A percentile compares a stretch with the other conserved stretches of the same genome.
Conservation (phyloP, 768 basidiomycete species). For the Favolaschia claudopus region DNA sequence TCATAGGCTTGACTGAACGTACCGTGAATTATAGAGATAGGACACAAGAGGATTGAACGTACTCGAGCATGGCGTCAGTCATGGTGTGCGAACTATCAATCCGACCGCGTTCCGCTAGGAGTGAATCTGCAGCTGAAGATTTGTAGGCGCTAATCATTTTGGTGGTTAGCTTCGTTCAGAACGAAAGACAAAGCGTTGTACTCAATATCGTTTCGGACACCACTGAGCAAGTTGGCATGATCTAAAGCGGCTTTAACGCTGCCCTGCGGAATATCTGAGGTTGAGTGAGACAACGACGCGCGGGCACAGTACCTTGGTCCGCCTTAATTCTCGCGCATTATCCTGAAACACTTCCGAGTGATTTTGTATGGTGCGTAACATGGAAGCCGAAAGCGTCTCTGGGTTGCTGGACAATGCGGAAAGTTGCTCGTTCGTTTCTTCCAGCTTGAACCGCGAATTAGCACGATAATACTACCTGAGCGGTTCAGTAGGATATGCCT, state of each 20-base stretch:
- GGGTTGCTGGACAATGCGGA: constrained; percentile 70
- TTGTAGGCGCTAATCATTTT: constrained; percentile 88
- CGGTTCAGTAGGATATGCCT: constrained; percentile 55
- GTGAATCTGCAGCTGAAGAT: constrained; percentile 84
- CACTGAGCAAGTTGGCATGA: constrained; percentile 85
- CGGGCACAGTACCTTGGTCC: constrained; percentile 73
- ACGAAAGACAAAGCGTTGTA: constrained; percentile 43
- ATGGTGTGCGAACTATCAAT: constrained; percentile 95
- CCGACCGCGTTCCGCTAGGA: constrained; percentile 85
- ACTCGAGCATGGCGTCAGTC: constrained; percentile 93
- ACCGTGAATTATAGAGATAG: neutral
- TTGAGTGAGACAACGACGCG: neutral
- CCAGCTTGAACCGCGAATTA: constrained; percentile 60
- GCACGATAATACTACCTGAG: constrained; percentile 4
- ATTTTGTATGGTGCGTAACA: constrained; percentile 88
- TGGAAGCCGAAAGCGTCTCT: constrained; percentile 78
- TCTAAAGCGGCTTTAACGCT: constrained; percentile 87
- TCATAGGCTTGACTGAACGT: constrained; percentile 90
- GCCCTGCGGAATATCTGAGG: constrained; percentile 47
- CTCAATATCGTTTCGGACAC: constrained; percentile 97
- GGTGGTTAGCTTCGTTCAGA: neutral
- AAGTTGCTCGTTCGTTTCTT: constrained; percentile 87
- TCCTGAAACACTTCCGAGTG: constrained; percentile 92
- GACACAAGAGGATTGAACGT: constrained; percentile 35
- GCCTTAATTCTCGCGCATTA: constrained; percentile 80